Conservation (phyloP, 306 rosid genomes). For the Alnus glutinosa region DNA sequence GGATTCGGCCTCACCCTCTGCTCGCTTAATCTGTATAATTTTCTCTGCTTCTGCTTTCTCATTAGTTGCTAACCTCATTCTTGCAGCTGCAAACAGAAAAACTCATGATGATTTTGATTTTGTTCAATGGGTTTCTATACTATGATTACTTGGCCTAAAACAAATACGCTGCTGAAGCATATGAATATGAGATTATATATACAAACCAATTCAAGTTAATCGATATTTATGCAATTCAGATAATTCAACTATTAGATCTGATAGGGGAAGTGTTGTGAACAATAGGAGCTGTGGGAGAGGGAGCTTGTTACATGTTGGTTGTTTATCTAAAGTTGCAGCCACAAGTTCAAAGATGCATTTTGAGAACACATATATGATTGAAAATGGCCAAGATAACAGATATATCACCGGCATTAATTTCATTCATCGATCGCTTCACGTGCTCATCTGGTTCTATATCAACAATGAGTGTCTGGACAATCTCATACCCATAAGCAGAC, state of each 20-base stretch:
- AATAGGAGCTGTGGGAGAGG: background rate
- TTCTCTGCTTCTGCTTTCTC: slow-evolving; percentile 82
- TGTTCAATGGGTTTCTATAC: background rate
- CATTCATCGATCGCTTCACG: slow-evolving; percentile 71
- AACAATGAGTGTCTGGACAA: slow-evolving; percentile 71
- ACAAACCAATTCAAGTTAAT: background rate
- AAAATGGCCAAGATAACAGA: background rate
- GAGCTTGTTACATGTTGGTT: background rate
- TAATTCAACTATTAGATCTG: no score
- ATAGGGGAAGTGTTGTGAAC: background rate
- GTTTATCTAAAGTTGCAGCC: background rate
- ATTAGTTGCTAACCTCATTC: slow-evolving; percentile 61
- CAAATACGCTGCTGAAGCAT: background rate
- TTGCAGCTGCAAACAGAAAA: slow-evolving; percentile 47
- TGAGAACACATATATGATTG: background rate
- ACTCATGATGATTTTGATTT: background rate
- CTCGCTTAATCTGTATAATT: slow-evolving; percentile 65
- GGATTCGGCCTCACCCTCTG: slow-evolving; percentile 76
- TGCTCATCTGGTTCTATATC: slow-evolving; percentile 60
- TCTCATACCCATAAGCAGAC: slow-evolving; percentile 65
- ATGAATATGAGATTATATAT: background rate
- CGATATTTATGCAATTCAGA: background rate
- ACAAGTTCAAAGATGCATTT: background rate
- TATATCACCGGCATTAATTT: slow-evolving; percentile 64
- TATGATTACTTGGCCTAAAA: background rate